Percentiles rank a stretch among this genome's conserved stretches.
Evolutionary conservation across 768 basidiomycete genomes (phyloP).

Genomic region (Agaricus blazei): DNA sequence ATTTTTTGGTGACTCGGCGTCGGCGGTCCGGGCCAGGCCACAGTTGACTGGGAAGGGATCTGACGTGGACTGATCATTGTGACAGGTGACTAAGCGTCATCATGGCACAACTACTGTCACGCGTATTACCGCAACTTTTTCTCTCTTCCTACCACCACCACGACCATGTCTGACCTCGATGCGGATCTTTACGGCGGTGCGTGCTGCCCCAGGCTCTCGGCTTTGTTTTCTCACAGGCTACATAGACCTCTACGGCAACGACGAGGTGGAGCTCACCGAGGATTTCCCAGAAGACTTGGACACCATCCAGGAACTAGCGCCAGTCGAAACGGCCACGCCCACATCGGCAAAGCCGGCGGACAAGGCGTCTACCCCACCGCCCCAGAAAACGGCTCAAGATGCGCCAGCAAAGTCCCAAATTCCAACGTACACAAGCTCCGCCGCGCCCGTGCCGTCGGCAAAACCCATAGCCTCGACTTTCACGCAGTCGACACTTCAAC

Average conservation of each 20-base stretch:
- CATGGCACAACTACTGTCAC: constrained; percentile 6
- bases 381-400: constrained; percentile 19
- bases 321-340: constrained; percentile 9
- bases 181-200: constrained; percentile 87
- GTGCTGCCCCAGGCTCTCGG: constrained; percentile 16
- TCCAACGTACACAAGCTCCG: constrained; percentile 28
- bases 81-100: constrained; percentile 15
- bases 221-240: background rate
- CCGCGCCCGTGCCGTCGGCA: background rate
- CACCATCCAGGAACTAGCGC: constrained; percentile 14
- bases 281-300: constrained; percentile 23
- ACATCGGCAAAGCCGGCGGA: constrained; percentile 6
- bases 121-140: background rate
- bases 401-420: constrained; percentile 18
- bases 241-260: constrained; percentile 71
- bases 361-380: constrained; percentile 7
- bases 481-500: constrained; percentile 45
- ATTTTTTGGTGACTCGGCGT: no score
- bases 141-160: constrained; percentile 20
- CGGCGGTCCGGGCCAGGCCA: no score
- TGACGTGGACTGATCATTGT: constrained; percentile 2
- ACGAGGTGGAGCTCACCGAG: constrained; percentile 58
- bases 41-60: background rate
- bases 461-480: background rate
- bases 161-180: constrained; percentile 75